Conservation (phyloP, 371 early-diverging fungal genomes). For the Mucor irregularis region DNA sequence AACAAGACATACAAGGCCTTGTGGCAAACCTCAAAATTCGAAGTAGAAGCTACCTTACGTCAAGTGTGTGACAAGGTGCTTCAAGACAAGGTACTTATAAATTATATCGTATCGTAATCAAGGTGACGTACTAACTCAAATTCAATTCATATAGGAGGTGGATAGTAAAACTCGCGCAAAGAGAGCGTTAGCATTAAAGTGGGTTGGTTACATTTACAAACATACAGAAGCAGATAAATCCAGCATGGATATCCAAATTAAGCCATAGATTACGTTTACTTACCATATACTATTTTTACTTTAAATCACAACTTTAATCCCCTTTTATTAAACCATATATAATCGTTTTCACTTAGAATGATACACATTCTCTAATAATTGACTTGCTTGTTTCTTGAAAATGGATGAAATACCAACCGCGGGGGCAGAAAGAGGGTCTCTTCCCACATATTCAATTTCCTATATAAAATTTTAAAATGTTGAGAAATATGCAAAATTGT, state of each 20-base stretch:
- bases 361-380: constrained; percentile 30
- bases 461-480: constrained; percentile 8
- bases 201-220: constrained; percentile 50
- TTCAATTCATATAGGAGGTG: constrained; percentile 22
- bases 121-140: neutral
- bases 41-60: constrained; percentile 84
- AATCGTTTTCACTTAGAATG: neutral
- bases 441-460: constrained; percentile 68
- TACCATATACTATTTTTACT: neutral
- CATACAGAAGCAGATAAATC: constrained; percentile 44
- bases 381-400: constrained; percentile 37
- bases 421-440: constrained; percentile 73
- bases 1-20: constrained; percentile 83
- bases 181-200: constrained; percentile 48
- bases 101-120: no score
- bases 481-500: no score
- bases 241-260: constrained; percentile 29
- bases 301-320: constrained; percentile 1
- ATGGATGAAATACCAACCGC: constrained; percentile 67
- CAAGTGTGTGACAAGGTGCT: constrained; percentile 88
- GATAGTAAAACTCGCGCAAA: constrained; percentile 35
- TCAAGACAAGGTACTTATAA: constrained; percentile 47
- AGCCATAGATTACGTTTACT: constrained; percentile 3
- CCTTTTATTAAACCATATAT: neutral
- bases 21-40: constrained; percentile 93